Base-by-base conservation (phyloP, 1,284 basidiomycete genomes). In the Cutaneotrichosporon sp. region DNA sequence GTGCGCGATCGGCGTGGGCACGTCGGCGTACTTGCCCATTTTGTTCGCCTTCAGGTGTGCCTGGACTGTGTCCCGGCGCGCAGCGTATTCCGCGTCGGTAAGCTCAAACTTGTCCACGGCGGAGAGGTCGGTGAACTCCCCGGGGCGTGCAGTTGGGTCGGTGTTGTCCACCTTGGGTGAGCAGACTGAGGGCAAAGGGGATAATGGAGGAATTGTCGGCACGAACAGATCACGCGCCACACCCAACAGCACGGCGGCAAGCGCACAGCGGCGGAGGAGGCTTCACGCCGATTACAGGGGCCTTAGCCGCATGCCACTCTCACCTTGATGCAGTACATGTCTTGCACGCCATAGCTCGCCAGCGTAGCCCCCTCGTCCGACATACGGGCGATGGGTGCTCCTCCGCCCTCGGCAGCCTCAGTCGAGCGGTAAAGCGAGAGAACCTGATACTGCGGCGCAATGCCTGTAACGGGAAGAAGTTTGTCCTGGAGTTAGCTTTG, bases 21-120 rank as follows among this genome's bases (percentile, higher is more conserved):
- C 54, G 34, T 61, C 75, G 9, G 87, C 89, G 70, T 96, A 98
- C 11, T 92, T 84, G 1, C 94, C 94, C 25, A 98, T 82, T 74
- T 90, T 87, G 75, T 94, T 79, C 2, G 81, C 80, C 71, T 92
- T 86, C 66, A 97, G 92, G 77, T 89, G 97, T 1, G 88, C 85
- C 16, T 91, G 80, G 11, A 97, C 88, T 12, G 89, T 88, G 68
- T 97, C 94, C 90, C 62, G 76, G 61, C 91, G 76, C 66, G 83
- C 78, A 17, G 84, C 88, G 69, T 97, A 97, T 49, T 87, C 89
- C 22, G 83, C 83, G 11, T 85, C 80, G 10, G 84, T 86, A 53
- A 97, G 75, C 76, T 97, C 92, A 64, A 93, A 97, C 71, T 97
- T 97, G 33, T 96, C 84, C 1, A 96, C 91, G 71, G 87, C 82